Evolutionary conservation across 2,329 filamentous ascomycete genomes (phyloP), one percentile per base, ranked within the genome.

Genomic region (Xylariaceae sp.): DNA sequence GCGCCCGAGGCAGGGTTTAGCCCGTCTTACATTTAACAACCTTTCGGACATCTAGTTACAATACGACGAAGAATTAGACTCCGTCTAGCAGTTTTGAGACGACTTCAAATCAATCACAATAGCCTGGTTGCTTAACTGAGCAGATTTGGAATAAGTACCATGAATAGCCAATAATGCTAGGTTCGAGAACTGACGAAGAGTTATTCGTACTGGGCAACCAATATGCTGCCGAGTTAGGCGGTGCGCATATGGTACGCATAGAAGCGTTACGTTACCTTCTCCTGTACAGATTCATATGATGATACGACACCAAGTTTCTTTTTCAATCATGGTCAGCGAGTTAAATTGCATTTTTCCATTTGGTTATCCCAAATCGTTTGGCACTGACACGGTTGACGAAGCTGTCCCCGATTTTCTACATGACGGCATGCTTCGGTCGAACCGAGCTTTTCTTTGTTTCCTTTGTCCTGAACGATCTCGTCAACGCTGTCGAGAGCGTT

Each of bases 341-440:
- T 30, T 29, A 20, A 32, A 43, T 27, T 24, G n/a, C 9, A 21
- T 9, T 21, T 16, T 26, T 24, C 16, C n/a, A 21, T 13, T 35
- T 40, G 8, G 3, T 18, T 23, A 3, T 15, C 32, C 29, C 21
- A 11, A 24, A 20, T 7, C 27, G 3, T 9, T 37, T 29, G 24
- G 15, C 33, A 24, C n/a, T 23, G 21, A 15, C 11, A 11, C 20
- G 11, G 36, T n/a, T 10, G 27, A 29, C 27, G 11, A 3, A 46
- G 27, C 21, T n/a, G n/a, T n/a, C n/a, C n/a, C n/a, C n/a, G 18
- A 5, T 29, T 16, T 13, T 23, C 18, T 29, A 23, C 52, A 37
- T 50, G 7, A 33, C 42, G 40, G 30, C 36, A 40, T 42, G 20
- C 30, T 48, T 30, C 48, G 48, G 36, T n/a, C n/a, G n/a, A n/a